Percentiles rank a stretch among this genome's conserved stretches.
phyloP scores from a whole-genome alignment of 2,329 filamentous ascomycete species.

The Xylariomycetidae sp. region DNA sequence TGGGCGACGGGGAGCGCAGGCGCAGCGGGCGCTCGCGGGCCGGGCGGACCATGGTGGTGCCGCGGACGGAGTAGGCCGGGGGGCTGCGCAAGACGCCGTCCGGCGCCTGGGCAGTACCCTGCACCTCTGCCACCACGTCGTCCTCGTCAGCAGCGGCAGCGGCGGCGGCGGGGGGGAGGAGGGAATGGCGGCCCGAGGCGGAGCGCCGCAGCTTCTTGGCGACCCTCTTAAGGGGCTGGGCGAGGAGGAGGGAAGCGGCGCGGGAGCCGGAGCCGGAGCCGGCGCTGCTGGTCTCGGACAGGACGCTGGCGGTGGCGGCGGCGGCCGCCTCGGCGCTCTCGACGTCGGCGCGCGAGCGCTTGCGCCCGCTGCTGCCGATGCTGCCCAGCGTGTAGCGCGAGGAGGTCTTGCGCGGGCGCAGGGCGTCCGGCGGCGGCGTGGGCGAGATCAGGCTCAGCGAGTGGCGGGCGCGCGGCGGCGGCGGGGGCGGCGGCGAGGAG shows the following conservation, averaged over 20 bases:
- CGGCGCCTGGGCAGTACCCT: background rate
- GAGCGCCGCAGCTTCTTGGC: conserved; percentile 47
- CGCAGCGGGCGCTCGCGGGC: conserved; percentile 7
- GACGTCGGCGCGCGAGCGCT: conserved; percentile 37
- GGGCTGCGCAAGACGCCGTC: background rate
- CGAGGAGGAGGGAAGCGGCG: conserved; percentile 10
- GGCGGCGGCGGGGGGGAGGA: background rate
- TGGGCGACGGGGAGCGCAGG: conserved; percentile 7
- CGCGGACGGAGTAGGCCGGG: conserved; percentile 7
- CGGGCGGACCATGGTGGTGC: conserved; percentile 7
- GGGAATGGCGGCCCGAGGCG: conserved; percentile 9
- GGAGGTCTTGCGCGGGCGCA: conserved; percentile 6
- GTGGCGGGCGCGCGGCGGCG: background rate
- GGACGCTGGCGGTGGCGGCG: conserved; percentile 13
- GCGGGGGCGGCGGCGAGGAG: background rate
- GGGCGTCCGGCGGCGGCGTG: conserved; percentile 1
- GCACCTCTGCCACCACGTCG: background rate
- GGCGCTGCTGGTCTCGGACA: conserved; percentile 15
- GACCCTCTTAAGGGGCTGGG: conserved; percentile 28
- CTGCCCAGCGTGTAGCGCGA: conserved; percentile 18
- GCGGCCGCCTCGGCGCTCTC: conserved; percentile 12
- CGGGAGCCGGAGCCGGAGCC: conserved; percentile 8
- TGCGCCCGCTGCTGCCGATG: conserved; percentile 50
- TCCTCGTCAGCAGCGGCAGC: conserved; percentile 3
- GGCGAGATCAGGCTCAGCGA: background rate